Evolutionary conservation across 495 filamentous ascomycete species (phyloP).

Genomic region (Hypoxylon intermedium): DNA sequence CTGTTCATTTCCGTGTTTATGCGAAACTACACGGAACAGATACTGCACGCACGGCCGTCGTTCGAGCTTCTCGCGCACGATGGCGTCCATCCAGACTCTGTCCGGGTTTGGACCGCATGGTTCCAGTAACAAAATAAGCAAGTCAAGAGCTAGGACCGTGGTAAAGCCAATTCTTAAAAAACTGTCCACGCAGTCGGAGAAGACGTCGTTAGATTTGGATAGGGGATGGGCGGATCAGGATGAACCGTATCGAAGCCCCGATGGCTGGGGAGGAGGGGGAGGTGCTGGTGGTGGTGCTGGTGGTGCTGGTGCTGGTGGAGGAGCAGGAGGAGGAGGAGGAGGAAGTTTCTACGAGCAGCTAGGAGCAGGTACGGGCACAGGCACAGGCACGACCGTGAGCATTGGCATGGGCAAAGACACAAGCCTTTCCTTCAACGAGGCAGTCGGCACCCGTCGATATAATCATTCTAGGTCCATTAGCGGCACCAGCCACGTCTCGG

Average conservation of each 20-base stretch:
- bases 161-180: conserved; percentile 65
- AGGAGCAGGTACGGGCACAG: too few relatives aligned
- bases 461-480: conserved; percentile 61
- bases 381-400: too few relatives aligned
- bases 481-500: conserved; percentile 55
- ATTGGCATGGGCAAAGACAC: conserved; percentile 28
- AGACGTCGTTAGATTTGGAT: conserved; percentile 62
- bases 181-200: conserved; percentile 56
- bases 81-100: conserved; percentile 48
- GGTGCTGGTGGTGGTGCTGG: too few relatives aligned
- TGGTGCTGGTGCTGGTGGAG: too few relatives aligned
- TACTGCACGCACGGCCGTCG: too few relatives aligned
- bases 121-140: conserved; percentile 50
- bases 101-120: conserved; percentile 37
- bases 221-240: conserved; percentile 58
- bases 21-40: too few relatives aligned
- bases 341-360: conserved; percentile 26
- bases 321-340: conserved; percentile 10
- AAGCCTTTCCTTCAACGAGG: conserved; percentile 26
- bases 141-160: conserved; percentile 47
- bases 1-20: not conserved
- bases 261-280: conserved; percentile 27
- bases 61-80: too few relatives aligned
- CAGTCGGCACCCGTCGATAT: conserved; percentile 37
- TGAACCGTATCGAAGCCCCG: conserved; percentile 40